phyloP scores from a whole-genome alignment of 768 basidiomycete genomes.

The Pulveroboletus sp. region DNA sequence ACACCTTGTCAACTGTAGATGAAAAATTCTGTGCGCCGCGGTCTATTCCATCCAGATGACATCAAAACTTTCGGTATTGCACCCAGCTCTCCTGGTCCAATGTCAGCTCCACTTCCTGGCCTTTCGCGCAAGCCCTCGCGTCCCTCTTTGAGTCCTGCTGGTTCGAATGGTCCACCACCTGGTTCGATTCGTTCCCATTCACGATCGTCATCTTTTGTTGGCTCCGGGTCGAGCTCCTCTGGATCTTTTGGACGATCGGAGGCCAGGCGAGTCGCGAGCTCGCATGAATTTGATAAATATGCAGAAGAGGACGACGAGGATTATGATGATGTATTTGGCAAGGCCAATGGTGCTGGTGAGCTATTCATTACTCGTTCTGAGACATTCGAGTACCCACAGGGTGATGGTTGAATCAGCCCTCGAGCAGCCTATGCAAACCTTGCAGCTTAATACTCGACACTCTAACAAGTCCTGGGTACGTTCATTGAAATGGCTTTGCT shows the following conservation, averaged over 20 bases:
- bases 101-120: conserved; percentile 62
- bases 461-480: conserved; percentile 88
- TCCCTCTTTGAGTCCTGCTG: conserved; percentile 46
- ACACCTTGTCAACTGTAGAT: conserved; percentile 36
- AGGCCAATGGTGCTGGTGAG: conserved; percentile 63
- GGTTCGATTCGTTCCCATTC: conserved; percentile 43
- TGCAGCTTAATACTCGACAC: conserved; percentile 81
- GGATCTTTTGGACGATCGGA: conserved; percentile 67
- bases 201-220: conserved; percentile 54
- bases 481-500: conserved; percentile 7
- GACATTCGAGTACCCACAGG: not conserved
- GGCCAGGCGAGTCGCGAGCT: conserved; percentile 47
- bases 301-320: conserved; percentile 87
- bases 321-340: conserved; percentile 93
- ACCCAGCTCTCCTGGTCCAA: conserved; percentile 49
- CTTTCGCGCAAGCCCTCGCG: conserved; percentile 51
- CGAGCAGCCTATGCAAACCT: conserved; percentile 62
- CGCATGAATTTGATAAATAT: conserved; percentile 77
- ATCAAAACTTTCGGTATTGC: conserved; percentile 70
- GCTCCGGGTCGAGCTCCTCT: conserved; percentile 35
- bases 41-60: conserved; percentile 85
- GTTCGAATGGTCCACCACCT: conserved; percentile 19
- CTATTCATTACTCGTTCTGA: conserved; percentile 8
- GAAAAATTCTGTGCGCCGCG: conserved; percentile 67
- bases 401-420: conserved; percentile 34